phyloP scores from a whole-genome alignment of 371 early-diverging fungal species.

The Actinomortierella ambigua region DNA sequence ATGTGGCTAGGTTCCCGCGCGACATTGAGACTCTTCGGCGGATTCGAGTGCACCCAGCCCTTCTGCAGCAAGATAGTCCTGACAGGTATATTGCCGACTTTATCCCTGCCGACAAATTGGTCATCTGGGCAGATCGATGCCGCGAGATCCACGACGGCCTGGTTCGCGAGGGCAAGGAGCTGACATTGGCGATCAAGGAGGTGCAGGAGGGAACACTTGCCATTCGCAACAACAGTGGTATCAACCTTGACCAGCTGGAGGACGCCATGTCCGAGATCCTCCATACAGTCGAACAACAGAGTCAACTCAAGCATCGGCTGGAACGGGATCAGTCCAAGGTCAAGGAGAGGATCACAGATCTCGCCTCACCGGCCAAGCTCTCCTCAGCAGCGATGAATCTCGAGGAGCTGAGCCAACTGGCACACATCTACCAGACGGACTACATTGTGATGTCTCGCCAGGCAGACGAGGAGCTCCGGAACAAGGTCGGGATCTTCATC shows the following conservation, averaged over 20 bases:
- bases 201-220: conserved; percentile 42
- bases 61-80: conserved; percentile 26
- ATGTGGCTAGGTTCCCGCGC: conserved; percentile 32
- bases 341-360: conserved; percentile 25
- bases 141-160: conserved; percentile 38
- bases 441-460: conserved; percentile 48
- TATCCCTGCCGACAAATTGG: conserved; percentile 42
- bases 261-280: conserved; percentile 40
- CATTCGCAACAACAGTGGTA: conserved; percentile 40
- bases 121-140: conserved; percentile 41
- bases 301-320: conserved; percentile 23
- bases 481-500: conserved; percentile 34
- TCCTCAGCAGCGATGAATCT: conserved; percentile 47
- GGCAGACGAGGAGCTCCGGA: conserved; percentile 38
- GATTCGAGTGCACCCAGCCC: conserved; percentile 45
- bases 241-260: conserved; percentile 42
- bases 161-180: conserved; percentile 30
- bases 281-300: conserved; percentile 37
- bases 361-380: conserved; percentile 20
- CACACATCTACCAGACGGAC: conserved; percentile 65
- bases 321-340: conserved; percentile 30
- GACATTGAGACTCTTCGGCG: conserved; percentile 45
- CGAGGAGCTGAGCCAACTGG: conserved; percentile 65
- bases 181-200: conserved; percentile 35
- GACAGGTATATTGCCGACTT: conserved; percentile 40